These are phyloP conservation scores for Fonsecaea multimorphosa DNA, from an alignment of 2,329 filamentous ascomycete genomes.

Conservation along the genomic window DNA sequence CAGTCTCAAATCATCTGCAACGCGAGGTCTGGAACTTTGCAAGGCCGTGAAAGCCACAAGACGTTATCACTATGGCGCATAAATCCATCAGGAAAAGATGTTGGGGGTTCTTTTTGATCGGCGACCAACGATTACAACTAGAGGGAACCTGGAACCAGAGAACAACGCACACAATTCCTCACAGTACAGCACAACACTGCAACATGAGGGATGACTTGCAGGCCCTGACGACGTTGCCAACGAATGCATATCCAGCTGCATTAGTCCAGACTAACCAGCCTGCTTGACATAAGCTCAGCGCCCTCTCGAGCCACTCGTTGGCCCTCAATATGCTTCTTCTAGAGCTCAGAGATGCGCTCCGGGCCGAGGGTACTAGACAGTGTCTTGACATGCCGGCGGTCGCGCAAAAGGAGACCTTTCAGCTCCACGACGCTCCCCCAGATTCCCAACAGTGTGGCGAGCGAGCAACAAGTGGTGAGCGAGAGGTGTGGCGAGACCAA, in stretches of 20 bases:
- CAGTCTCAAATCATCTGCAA: slow-evolving; percentile 13
- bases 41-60: slow-evolving; percentile 16
- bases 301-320: slow-evolving; percentile 28
- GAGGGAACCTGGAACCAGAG: slow-evolving; percentile 20
- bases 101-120: slow-evolving; percentile 12
- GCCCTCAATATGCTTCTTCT: slow-evolving; percentile 18
- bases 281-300: slow-evolving; percentile 33
- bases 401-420: slow-evolving; percentile 18
- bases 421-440: slow-evolving; percentile 20
- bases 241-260: slow-evolving; percentile 39
- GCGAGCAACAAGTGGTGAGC: neutral
- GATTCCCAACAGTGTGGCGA: slow-evolving; percentile 19
- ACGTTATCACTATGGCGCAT: slow-evolving; percentile 17
- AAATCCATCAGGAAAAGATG: slow-evolving; percentile 7
- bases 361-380: slow-evolving; percentile 21
- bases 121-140: slow-evolving; percentile 12
- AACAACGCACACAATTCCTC: slow-evolving; percentile 23
- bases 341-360: slow-evolving; percentile 21
- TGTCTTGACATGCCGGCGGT: slow-evolving; percentile 21
- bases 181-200: slow-evolving; percentile 30
- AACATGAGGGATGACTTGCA: slow-evolving; percentile 35
- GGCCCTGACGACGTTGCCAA: slow-evolving; percentile 35
- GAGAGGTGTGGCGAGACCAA: slow-evolving; percentile 14
- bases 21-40: slow-evolving; percentile 6
- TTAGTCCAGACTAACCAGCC: slow-evolving; percentile 34